Evolutionary conservation across 164 flowering plant genomes (phyloP).

Genomic region (Malania oleifera): DNA sequence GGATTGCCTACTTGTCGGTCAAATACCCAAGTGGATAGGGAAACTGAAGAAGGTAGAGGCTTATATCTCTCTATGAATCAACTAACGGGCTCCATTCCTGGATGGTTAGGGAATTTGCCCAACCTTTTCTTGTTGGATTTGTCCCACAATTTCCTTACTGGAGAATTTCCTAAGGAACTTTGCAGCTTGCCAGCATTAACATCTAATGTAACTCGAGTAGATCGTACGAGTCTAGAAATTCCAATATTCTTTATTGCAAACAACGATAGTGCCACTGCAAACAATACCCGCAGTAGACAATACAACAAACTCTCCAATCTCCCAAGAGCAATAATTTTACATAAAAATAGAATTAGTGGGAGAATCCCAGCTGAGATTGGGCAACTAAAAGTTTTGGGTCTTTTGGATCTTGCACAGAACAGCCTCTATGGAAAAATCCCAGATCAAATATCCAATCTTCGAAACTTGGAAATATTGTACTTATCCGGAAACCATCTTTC

Average conservation of each 20-base stretch:
- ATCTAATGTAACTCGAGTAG: conserved; percentile 18
- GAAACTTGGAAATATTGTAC: conserved; percentile 47
- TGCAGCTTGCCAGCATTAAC: conserved; percentile 27
- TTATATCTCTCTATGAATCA: too few species aligned
- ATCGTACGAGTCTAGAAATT: conserved; percentile 33
- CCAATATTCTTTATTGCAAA: conserved; percentile 55
- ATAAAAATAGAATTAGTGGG: conserved; percentile 44
- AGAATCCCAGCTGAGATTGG: conserved; percentile 54
- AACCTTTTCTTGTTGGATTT: too few species aligned
- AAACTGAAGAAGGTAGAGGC: too few species aligned
- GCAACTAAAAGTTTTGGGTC: conserved; percentile 37
- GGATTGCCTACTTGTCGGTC: too few species aligned
- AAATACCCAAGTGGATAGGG: too few species aligned
- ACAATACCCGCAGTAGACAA: too few species aligned
- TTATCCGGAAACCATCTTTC: conserved; percentile 47
- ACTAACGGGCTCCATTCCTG: too few species aligned
- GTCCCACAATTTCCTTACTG: too few species aligned
- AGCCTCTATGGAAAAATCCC: conserved; percentile 53
- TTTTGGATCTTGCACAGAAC: conserved; percentile 50
- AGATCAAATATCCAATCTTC: conserved; percentile 41
- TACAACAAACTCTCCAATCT: conserved; percentile 54
- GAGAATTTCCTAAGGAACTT: too few species aligned
- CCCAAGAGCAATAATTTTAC: conserved; percentile 53
- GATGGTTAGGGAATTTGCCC: too few species aligned
- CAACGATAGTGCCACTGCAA: conserved; percentile 33